phyloP scores from a whole-genome alignment of 73 alveolate species.

The Tetrahymena malaccensis region DNA sequence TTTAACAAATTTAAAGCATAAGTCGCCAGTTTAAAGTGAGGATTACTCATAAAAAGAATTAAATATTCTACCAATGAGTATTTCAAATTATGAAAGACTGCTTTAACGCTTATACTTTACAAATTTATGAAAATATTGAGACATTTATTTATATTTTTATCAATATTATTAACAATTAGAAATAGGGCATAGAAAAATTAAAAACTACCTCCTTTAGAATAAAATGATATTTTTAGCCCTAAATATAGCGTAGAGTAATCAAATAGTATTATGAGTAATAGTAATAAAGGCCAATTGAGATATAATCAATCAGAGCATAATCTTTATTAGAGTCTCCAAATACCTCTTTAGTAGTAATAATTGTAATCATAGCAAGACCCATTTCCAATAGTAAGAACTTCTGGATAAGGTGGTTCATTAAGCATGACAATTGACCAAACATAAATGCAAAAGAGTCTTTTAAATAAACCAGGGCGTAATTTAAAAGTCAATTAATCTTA shows the following conservation, averaged over 20 bases:
- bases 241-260: neutral
- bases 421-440: neutral
- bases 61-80: neutral
- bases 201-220: neutral
- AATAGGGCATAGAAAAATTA: neutral
- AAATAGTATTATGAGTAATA: neutral
- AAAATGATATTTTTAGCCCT: neutral
- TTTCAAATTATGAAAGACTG: neutral
- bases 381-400: neutral
- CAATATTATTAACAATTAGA: neutral
- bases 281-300: neutral
- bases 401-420: neutral
- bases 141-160: neutral
- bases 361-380: neutral
- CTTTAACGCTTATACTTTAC: neutral
- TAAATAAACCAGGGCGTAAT: neutral
- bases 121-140: neutral
- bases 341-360: neutral
- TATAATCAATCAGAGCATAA: neutral
- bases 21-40: neutral
- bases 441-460: neutral
- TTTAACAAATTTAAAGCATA: too few species aligned
- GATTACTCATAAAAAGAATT: neutral
- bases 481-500: neutral
- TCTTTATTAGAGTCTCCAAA: neutral